Percentiles rank a stretch among this genome's conserved stretches.
Evolutionary conservation across 192 early-diverging fungal genomes (phyloP).

Genomic region (Phlyctochytrium arcticum): DNA sequence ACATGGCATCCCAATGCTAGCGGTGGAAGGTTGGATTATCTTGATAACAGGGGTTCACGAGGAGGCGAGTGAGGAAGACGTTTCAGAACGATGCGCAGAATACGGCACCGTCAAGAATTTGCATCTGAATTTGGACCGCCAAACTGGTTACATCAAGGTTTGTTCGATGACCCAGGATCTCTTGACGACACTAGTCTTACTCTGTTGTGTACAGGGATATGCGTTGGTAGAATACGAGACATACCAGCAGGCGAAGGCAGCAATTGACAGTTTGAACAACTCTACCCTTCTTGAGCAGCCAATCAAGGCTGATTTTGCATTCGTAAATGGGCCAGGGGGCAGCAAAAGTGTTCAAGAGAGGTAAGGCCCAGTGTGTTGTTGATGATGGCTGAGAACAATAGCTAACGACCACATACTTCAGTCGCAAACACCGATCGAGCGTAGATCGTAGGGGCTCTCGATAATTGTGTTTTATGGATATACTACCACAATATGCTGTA

Average conservation of each 20-base stretch:
- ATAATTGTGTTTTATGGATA: too few species aligned
- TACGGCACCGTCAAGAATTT: conserved; percentile 88
- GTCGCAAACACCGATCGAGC: too few species aligned
- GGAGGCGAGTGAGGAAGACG: conserved; percentile 88
- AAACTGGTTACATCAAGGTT: conserved; percentile 94
- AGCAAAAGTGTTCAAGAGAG: conserved; percentile 21
- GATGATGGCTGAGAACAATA: too few species aligned
- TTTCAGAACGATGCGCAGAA: conserved; percentile 79
- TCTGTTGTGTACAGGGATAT: conserved; percentile 69
- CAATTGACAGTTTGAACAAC: conserved; percentile 69
- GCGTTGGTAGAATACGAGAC: conserved; percentile 84
- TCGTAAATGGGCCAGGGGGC: conserved; percentile 51
- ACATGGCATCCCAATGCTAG: conserved; percentile 22
- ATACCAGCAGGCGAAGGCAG: conserved; percentile 72
- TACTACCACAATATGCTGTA: too few species aligned
- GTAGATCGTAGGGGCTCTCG: too few species aligned
- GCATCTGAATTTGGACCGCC: conserved; percentile 89
- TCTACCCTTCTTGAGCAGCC: conserved; percentile 70
- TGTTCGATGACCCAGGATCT: background rate
- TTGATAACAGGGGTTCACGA: conserved; percentile 92
- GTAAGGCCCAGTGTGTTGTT: too few species aligned
- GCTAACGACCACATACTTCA: too few species aligned
- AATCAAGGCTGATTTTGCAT: conserved; percentile 83
- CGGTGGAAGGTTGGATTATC: conserved; percentile 94
- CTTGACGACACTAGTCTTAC: background rate